Base-by-base conservation (phyloP, 495 filamentous ascomycete genomes). In the Neurospora terricola region DNA sequence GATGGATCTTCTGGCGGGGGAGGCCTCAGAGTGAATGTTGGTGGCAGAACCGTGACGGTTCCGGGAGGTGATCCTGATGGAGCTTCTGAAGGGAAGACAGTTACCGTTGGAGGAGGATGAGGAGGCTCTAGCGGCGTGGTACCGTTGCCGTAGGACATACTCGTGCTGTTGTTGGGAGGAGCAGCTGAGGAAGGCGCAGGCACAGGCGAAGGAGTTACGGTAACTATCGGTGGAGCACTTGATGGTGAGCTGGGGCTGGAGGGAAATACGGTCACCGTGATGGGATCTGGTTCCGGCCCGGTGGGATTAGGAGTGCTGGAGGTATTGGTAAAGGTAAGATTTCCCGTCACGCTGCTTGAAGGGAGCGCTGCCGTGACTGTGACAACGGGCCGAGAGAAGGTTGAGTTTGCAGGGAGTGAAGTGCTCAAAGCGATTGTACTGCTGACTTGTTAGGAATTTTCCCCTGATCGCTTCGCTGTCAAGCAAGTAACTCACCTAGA, bases 231-330 rank as follows among this genome's bases (percentile, higher is more conserved):
- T 12, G 69, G 72, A 34, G 42, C 18, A 39, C 34, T 37, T 8
- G 23, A 45, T 5, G 14, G 34, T 43, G 72, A 42, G 23, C 38
- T 16, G 23, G 70, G 73, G 16, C 42, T 45, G 30, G 42, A 68
- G 27, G 76, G 76, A 45, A 59, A 73, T 0, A 75, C 70, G 2
- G 77, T 78, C 18, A 77, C 42, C 5, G 77, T 77, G 37, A 75
- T 62, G 14, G 76, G 76, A n/a, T 43, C 74, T 6, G 14, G 30
- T 10, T 23, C 11, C 7, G 70, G 68, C 18, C 23, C 36, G 12
- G 72, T 71, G 9, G 39, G 54, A 4, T 16, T 34, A 18, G 14
- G 40, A 23, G 70, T 12, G 34, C n/a, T 73, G 0, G 69, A 72
- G 6, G 30, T 27, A 36, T 54, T 70, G 6, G 73, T 70, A 30